phyloP scores from a whole-genome alignment of 805 yeast genomes.

The Candida golubevii region DNA sequence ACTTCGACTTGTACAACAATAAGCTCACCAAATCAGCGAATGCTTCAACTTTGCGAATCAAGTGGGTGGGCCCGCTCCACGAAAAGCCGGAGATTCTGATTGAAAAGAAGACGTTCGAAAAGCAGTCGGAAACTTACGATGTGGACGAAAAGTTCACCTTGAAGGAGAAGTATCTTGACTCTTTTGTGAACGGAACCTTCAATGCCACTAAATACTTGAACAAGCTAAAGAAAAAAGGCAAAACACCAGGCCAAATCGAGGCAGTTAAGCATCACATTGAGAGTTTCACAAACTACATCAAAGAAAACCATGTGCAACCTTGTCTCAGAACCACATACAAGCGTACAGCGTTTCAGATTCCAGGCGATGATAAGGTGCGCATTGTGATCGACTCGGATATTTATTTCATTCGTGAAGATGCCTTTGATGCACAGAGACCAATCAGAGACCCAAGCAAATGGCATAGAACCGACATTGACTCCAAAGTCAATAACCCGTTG shows the following conservation, averaged over 20 bases:
- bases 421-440: constrained; percentile 80
- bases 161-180: constrained; percentile 78
- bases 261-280: constrained; percentile 52
- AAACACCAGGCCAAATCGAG: constrained; percentile 48
- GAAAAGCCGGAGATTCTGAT: constrained; percentile 75
- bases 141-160: constrained; percentile 60
- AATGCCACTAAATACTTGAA: constrained; percentile 46
- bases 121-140: constrained; percentile 47
- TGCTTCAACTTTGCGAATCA: constrained; percentile 73
- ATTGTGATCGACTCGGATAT: constrained; percentile 88
- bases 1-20: constrained; percentile 81
- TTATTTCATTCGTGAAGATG: constrained; percentile 82
- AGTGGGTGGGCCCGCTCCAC: constrained; percentile 84
- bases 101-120: constrained; percentile 74
- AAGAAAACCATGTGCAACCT: constrained; percentile 70
- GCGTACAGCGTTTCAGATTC: constrained; percentile 95
- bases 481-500: constrained; percentile 63
- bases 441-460: constrained; percentile 83
- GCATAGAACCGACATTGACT: constrained; percentile 92
- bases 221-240: constrained; percentile 61
- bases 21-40: constrained; percentile 67
- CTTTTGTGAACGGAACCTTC: constrained; percentile 56
- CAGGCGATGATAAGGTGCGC: constrained; percentile 92
- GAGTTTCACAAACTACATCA: constrained; percentile 59
- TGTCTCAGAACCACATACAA: constrained; percentile 81